Percentiles rank a stretch among this genome's conserved stretches.
These are phyloP conservation scores for Scalesia atractyloides DNA, from an alignment of 129 eudicot genomes.

Conservation along the genomic window DNA sequence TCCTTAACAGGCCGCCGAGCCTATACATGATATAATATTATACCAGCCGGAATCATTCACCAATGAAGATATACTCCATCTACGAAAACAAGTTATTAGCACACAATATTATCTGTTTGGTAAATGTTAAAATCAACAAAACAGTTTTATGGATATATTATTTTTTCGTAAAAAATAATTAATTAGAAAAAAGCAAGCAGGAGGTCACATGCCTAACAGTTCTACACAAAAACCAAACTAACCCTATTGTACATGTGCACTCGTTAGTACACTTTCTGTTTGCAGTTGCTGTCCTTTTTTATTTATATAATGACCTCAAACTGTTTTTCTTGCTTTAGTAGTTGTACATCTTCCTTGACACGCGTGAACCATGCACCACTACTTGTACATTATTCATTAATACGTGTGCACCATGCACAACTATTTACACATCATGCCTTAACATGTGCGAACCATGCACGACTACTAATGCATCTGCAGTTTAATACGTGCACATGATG, in stretches of 20 bases:
- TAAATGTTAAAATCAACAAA: too few relatives aligned
- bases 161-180: too few relatives aligned
- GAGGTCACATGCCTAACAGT: conserved; percentile 33
- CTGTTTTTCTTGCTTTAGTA: conserved; percentile 22
- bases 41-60: too few relatives aligned
- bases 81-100: too few relatives aligned
- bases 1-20: too few relatives aligned
- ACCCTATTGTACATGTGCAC: conserved; percentile 35
- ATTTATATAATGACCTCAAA: conserved; percentile 20
- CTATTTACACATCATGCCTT: conserved; percentile 2
- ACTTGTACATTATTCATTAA: conserved; percentile 12
- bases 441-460: neutral
- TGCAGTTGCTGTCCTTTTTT: conserved; percentile 2
- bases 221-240: conserved; percentile 28
- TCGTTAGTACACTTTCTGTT: conserved; percentile 33
- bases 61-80: too few relatives aligned
- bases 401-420: neutral
- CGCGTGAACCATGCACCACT: conserved; percentile 10
- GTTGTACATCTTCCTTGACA: conserved; percentile 24
- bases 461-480: neutral
- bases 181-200: conserved; percentile 5
- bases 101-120: too few relatives aligned
- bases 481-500: neutral
- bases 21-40: too few relatives aligned
- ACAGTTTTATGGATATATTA: too few relatives aligned